Conservation (phyloP, 495 filamentous ascomycete species). For the Aspergillus kassunensis region DNA sequence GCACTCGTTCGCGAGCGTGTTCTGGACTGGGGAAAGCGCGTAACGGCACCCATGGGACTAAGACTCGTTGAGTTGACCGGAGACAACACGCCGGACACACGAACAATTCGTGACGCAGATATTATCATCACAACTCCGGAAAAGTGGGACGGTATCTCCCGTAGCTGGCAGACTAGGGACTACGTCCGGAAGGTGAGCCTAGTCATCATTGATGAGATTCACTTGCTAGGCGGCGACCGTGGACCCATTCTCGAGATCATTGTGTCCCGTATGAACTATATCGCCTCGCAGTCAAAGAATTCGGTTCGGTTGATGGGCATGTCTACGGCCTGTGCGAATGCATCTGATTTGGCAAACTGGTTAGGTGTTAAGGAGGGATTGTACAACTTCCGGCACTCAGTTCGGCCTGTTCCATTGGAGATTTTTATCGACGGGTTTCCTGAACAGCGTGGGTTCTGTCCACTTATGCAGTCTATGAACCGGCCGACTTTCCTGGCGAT, state of each 20-base stretch:
- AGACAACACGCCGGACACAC: conserved; percentile 95
- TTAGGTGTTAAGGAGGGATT: conserved; percentile 94
- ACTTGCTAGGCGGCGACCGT: conserved; percentile 90
- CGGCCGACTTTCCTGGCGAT: conserved; percentile 94
- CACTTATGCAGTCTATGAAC: conserved; percentile 99
- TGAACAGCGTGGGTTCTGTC: conserved; percentile 90
- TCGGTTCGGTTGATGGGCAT: conserved; percentile 90
- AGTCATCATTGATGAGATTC: conserved; percentile 98
- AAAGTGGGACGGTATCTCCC: conserved; percentile 99
- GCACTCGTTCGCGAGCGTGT: conserved; percentile 95
- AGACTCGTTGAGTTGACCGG: conserved; percentile 95
- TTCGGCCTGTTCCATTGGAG: conserved; percentile 91
- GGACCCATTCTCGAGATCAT: conserved; percentile 99
- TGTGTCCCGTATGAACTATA: conserved; percentile 99
- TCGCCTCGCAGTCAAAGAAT: conserved; percentile 82
- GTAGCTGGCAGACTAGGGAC: conserved; percentile 94
- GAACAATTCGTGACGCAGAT: conserved; percentile 90
- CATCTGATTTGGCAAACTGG: conserved; percentile 91
- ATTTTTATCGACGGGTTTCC: conserved; percentile 98
- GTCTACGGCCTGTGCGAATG: conserved; percentile 98
- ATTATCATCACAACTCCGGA: conserved; percentile 98
- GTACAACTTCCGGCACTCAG: conserved; percentile 98
- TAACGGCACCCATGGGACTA: conserved; percentile 80
- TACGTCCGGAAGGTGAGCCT: conserved; percentile 94
- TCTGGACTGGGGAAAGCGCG: conserved; percentile 83